These are phyloP conservation scores for Phlebiopsis flavidoalba DNA, from an alignment of 768 basidiomycete genomes.

Conservation along the genomic window DNA sequence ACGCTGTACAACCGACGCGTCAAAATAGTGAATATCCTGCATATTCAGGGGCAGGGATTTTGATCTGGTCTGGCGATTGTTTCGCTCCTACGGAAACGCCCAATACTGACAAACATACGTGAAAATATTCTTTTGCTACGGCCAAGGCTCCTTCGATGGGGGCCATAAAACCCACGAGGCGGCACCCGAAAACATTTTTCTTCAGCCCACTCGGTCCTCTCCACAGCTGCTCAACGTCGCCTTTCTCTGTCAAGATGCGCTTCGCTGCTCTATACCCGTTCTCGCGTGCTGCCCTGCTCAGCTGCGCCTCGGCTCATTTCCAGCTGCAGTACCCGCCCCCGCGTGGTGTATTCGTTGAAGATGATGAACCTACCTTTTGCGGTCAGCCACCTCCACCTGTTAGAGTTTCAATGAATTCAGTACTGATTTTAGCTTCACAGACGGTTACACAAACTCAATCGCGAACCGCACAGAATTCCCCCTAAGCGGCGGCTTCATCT, in stretches of 20 bases:
- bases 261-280: slow-evolving; percentile 32
- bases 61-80: too few species aligned
- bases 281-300: slow-evolving; percentile 25
- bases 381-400: slow-evolving; percentile 37
- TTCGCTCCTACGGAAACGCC: not conserved
- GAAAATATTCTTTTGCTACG: slow-evolving; percentile 25
- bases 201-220: not conserved
- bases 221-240: not conserved
- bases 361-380: slow-evolving; percentile 58
- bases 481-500: slow-evolving; percentile 53
- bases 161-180: slow-evolving; percentile 8
- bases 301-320: slow-evolving; percentile 56
- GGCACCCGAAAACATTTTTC: not conserved
- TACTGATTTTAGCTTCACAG: slow-evolving; percentile 28
- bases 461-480: slow-evolving; percentile 66
- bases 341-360: slow-evolving; percentile 62
- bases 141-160: not conserved
- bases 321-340: slow-evolving; percentile 72
- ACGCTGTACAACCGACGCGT: too few species aligned
- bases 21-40: too few species aligned
- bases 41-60: too few species aligned
- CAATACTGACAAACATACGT: slow-evolving; percentile 18
- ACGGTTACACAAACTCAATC: slow-evolving; percentile 54
- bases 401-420: not conserved
- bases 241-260: slow-evolving; percentile 24